Evolutionary conservation across 2,329 filamentous ascomycete species (phyloP).

Genomic region (Fonsecaea erecta): DNA sequence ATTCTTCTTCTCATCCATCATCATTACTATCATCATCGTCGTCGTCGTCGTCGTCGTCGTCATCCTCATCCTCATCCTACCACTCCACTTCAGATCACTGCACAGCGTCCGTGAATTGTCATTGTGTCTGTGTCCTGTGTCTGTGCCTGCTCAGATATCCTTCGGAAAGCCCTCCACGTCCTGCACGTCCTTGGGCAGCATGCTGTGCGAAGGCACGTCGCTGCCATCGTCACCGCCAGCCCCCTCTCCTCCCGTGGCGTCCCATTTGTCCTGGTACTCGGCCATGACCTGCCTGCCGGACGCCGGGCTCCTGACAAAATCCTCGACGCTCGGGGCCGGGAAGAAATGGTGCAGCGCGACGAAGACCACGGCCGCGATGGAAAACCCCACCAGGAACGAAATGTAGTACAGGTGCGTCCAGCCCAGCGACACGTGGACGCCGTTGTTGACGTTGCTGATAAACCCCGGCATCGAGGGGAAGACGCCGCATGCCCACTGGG

Average conservation of each 20-base stretch:
- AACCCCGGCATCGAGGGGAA: slow-evolving; percentile 42
- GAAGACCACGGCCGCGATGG: slow-evolving; percentile 45
- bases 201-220: neutral
- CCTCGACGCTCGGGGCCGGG: slow-evolving; percentile 24
- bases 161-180: slow-evolving; percentile 19
- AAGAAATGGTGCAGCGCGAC: slow-evolving; percentile 27
- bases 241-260: slow-evolving; percentile 9
- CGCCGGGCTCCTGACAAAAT: slow-evolving; percentile 19
- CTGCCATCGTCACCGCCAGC: neutral
- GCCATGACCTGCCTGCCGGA: slow-evolving; percentile 16
- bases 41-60: neutral
- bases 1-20: neutral
- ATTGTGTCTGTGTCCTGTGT: neutral
- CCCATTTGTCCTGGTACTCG: slow-evolving; percentile 23
- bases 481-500: slow-evolving; percentile 46
- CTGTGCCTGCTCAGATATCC: slow-evolving; percentile 11
- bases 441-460: slow-evolving; percentile 37
- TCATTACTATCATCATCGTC: neutral
- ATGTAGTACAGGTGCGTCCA: slow-evolving; percentile 50
- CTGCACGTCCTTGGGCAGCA: slow-evolving; percentile 12
- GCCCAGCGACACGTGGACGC: slow-evolving; percentile 39
- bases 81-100: neutral
- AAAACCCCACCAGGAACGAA: slow-evolving; percentile 49
- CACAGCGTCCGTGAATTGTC: neutral
- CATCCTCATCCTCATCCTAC: neutral